These are phyloP conservation scores for Sanghuangporus weigelae DNA, from an alignment of 1,284 basidiomycete genomes.

Conservation along the genomic window DNA sequence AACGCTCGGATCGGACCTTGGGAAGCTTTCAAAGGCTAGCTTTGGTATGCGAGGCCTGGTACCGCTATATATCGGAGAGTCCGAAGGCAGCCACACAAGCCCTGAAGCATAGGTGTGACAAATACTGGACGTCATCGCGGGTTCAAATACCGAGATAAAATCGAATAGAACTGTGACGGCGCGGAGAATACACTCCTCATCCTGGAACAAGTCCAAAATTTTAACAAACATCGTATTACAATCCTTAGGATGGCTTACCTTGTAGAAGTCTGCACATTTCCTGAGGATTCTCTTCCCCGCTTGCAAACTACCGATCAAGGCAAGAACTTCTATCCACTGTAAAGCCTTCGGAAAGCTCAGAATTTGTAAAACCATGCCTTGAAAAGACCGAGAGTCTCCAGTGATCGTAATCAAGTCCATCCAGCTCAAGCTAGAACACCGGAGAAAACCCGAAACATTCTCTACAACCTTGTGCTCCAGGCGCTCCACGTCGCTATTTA, in stretches of 20 bases:
- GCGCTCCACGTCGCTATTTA: not conserved
- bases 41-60: not conserved
- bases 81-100: not conserved
- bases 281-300: not conserved
- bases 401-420: not conserved
- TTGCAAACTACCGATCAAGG: not conserved
- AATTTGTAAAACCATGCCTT: not conserved
- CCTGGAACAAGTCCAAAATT: not conserved
- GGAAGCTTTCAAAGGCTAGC: not conserved
- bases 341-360: not conserved
- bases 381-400: not conserved
- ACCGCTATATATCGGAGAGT: not conserved
- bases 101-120: slow-evolving; percentile 1
- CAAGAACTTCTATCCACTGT: not conserved
- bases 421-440: not conserved
- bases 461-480: not conserved
- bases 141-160: not conserved
- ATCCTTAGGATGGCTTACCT: not conserved
- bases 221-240: not conserved
- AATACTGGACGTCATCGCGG: not conserved
- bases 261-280: not conserved
- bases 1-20: not conserved
- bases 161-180: not conserved
- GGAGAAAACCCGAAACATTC: not conserved
- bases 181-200: not conserved